Conservation (phyloP, 441 rosid genomes). For the Euphorbia corollata region DNA sequence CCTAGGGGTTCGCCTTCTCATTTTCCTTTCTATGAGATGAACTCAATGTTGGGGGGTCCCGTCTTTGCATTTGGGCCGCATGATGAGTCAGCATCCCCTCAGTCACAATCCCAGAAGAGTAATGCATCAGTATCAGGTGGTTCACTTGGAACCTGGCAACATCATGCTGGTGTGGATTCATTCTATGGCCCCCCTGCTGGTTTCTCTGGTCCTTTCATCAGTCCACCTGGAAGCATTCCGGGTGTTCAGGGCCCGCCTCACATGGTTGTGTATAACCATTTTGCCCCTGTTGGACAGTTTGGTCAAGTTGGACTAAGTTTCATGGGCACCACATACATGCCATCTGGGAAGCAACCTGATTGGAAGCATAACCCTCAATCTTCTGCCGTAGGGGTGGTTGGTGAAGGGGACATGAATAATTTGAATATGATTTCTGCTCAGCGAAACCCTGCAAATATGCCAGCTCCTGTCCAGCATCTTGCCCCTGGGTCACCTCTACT, state of each 20-base stretch:
- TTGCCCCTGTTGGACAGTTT: conserved; percentile 95
- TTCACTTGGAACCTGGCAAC: conserved; percentile 72
- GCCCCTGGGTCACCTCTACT: conserved; percentile 66
- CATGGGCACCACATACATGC: conserved; percentile 92
- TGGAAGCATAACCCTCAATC: conserved; percentile 83
- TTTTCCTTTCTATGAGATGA: conserved; percentile 90
- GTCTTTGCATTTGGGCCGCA: conserved; percentile 86
- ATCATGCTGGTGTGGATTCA: conserved; percentile 82
- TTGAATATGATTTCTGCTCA: conserved; percentile 51
- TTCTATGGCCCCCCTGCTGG: conserved; percentile 87
- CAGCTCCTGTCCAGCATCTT: conserved; percentile 70
- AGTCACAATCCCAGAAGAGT: conserved; percentile 69
- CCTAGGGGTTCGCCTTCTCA: conserved; percentile 72
- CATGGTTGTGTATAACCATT: conserved; percentile 94
- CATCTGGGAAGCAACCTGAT: conserved; percentile 93
- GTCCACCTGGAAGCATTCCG: conserved; percentile 75
- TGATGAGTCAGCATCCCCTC: conserved; percentile 59
- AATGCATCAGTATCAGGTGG: conserved; percentile 39
- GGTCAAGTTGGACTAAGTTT: conserved; percentile 93
- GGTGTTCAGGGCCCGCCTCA: conserved; percentile 94
- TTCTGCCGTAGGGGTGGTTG: conserved; percentile 46
- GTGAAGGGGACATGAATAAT: conserved; percentile 60
- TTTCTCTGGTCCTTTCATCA: conserved; percentile 76
- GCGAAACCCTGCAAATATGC: conserved; percentile 46
- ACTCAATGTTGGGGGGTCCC: conserved; percentile 80